Conservation (phyloP, 2,329 filamentous ascomycete genomes). For the Verticillium tricorpus region DNA sequence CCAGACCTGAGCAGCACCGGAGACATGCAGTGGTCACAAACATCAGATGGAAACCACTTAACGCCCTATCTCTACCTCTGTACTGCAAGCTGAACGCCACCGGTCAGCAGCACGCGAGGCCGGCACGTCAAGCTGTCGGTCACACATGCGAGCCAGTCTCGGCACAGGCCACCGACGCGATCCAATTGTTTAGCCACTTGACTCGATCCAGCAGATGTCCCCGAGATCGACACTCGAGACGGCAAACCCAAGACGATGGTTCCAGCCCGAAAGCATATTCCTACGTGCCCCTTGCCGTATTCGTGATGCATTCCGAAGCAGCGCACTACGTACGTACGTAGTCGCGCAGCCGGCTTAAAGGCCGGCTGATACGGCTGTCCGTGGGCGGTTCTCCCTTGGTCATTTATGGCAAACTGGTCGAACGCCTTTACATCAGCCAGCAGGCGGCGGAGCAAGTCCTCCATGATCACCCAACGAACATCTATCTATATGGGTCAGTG, state of each 20-base stretch:
- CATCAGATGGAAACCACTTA: background rate
- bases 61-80: background rate
- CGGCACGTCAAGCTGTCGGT: background rate
- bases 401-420: too few species aligned
- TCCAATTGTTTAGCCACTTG: background rate
- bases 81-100: background rate
- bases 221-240: constrained; percentile 9
- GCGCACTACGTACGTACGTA: too few species aligned
- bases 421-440: background rate
- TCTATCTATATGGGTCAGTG: background rate
- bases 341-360: background rate
- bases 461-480: background rate
- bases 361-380: background rate
- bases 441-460: background rate
- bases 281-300: background rate
- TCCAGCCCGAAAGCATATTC: background rate
- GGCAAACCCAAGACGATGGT: constrained; percentile 5
- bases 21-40: background rate
- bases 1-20: background rate
- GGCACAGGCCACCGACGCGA: background rate
- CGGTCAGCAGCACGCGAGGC: background rate
- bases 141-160: background rate
- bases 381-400: background rate
- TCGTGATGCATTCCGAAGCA: background rate
- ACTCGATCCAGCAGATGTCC: background rate